phyloP scores from a whole-genome alignment of 257 asterid species.

The Scutellaria baicalensis region DNA sequence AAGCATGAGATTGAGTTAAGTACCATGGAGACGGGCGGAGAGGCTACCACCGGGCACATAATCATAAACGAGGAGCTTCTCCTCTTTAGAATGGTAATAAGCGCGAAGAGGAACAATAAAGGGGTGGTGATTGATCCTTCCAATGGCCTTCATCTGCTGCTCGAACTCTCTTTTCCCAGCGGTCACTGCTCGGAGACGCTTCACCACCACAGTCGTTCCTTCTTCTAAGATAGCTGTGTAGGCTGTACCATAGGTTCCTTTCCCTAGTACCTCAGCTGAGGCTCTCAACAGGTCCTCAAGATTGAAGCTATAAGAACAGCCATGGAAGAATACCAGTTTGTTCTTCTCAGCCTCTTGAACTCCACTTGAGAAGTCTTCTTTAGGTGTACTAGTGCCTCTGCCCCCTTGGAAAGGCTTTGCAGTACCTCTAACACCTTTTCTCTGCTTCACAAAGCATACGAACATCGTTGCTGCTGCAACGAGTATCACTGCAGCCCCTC shows the following conservation, averaged over 20 bases:
- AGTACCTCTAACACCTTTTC: slow-evolving; percentile 14
- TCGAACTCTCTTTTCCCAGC: slow-evolving; percentile 57
- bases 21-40: slow-evolving; percentile 56
- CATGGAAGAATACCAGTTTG: slow-evolving; percentile 50
- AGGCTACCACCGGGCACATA: slow-evolving; percentile 48
- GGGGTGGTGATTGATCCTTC: slow-evolving; percentile 40
- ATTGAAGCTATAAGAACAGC: slow-evolving; percentile 39
- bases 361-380: slow-evolving; percentile 58
- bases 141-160: slow-evolving; percentile 59
- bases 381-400: slow-evolving; percentile 22
- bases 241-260: slow-evolving; percentile 67
- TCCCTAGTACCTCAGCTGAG: slow-evolving; percentile 75
- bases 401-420: slow-evolving; percentile 13
- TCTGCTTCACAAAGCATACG: slow-evolving; percentile 30
- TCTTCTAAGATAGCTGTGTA: slow-evolving; percentile 63
- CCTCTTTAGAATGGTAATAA: slow-evolving; percentile 67
- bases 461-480: slow-evolving; percentile 22
- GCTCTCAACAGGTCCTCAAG: slow-evolving; percentile 74
- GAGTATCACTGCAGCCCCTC: slow-evolving; percentile 27
- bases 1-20: not conserved
- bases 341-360: slow-evolving; percentile 58
- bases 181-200: slow-evolving; percentile 53
- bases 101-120: slow-evolving; percentile 51
- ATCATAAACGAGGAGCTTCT: slow-evolving; percentile 57
- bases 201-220: slow-evolving; percentile 55